Conservation (phyloP, 2,329 filamentous ascomycete species). For the Ceratocystis smalleyi region DNA sequence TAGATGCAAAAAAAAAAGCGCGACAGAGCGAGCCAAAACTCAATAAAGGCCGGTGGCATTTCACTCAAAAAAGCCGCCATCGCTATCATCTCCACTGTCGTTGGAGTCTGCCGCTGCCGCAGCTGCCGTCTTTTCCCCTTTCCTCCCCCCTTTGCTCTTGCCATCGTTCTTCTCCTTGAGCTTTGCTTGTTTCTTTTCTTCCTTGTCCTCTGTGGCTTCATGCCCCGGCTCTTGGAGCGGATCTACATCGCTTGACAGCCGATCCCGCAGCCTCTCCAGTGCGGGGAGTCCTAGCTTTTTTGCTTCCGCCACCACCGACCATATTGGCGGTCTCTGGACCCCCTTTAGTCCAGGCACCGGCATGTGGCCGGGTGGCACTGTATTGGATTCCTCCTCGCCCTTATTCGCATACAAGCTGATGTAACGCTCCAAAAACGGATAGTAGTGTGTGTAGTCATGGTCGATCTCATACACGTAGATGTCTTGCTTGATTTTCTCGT, state of each 20-base stretch:
- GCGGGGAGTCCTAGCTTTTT: conserved; percentile 40
- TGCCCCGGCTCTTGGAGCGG: conserved; percentile 16
- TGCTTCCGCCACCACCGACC: conserved; percentile 49
- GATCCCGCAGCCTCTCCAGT: conserved; percentile 41
- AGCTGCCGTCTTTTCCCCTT: conserved; percentile 22
- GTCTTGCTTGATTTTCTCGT: conserved; percentile 37
- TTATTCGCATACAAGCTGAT: conserved; percentile 43
- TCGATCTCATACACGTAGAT: conserved; percentile 60
- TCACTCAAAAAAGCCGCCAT: conserved; percentile 44
- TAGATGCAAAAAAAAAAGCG: no score
- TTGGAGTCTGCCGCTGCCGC: conserved; percentile 19
- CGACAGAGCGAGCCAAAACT: neutral
- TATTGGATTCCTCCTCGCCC: conserved; percentile 26
- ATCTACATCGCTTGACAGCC: conserved; percentile 24
- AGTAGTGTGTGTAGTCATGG: conserved; percentile 58
- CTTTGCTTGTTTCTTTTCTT: conserved; percentile 17
- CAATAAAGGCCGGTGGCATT: conserved; percentile 8
- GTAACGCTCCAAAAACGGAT: conserved; percentile 56
- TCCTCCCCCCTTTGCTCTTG: conserved; percentile 25
- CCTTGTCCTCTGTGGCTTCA: conserved; percentile 18
- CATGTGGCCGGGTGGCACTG: conserved; percentile 30
- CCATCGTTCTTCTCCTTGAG: conserved; percentile 22
- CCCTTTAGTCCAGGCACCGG: conserved; percentile 8
- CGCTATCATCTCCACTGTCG: conserved; percentile 35
- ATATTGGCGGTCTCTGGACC: conserved; percentile 41